Base-by-base conservation (phyloP, 805 yeast species). In the Candida chauliodis region DNA sequence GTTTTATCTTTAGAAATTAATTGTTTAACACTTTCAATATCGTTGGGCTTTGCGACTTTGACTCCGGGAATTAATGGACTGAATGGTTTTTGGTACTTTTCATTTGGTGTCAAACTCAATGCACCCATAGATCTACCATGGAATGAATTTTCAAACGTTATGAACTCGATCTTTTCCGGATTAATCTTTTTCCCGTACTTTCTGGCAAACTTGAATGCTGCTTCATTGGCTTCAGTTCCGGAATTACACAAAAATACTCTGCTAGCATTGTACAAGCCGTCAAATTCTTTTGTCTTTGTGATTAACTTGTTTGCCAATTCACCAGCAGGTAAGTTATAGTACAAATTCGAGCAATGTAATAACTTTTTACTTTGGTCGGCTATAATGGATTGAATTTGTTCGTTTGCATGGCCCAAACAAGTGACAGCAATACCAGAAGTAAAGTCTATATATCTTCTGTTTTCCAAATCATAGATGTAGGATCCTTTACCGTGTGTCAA, bases 111-210 rank as follows among this genome's bases (percentile, higher is more conserved):
- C 5, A 90, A 95, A 1, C 95, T 77, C 34, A 93, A 69, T 0
- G 98, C 85, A 33, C 99, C 99, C 81, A 87, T 76, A 1, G 97
- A 78, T 58, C 99, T 78, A 27, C 99, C 99, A 56, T 93, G 99
- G 74, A 93, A 93, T 1, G 95, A 82, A 48, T 84, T 80, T 49
- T 81, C 78, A 59, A 93, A 93, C n/a, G 95, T 80, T 37, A 93
- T 79, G 42, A 93, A 71, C 53, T 89, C 96, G 46, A 63, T 70
- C 33, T 66, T 66, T 10, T 66, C 72, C 41, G 69, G 62, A 21
- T 70, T 58, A 3, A 66, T 45, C 45, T 78, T 79, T 45, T 78
- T 80, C 41, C 95, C 97, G 54, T 76, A 73, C 58, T 89, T 90
- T 58, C 97, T 79, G 8, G 81, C 81, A 59, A 77, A 77, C 51